Evolutionary conservation across 441 rosid species (phyloP), one percentile per base, ranked within the genome.

Genomic region (Croton laevigatus): DNA sequence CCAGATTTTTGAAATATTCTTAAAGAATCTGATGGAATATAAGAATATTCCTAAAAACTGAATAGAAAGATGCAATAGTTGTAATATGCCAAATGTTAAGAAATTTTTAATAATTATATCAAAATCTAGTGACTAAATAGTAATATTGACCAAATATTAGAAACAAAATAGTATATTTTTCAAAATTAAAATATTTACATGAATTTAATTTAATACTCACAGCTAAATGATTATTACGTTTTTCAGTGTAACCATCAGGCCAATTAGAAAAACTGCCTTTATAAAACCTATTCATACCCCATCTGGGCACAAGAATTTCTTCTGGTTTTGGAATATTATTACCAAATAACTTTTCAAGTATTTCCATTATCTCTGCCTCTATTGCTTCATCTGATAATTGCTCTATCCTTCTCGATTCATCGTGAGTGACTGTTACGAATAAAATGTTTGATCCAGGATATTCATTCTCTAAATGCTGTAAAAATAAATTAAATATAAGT

Each of bases 351-450:
- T 74, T 76, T 44, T 58, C 55, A 2, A 80, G 69, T 23, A 81
- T 71, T 9, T 27, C 69, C 81, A 81, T 79, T 34, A 62, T 27
- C 75, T 78, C 83, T 51, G 66, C 76, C 65, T 73, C 67, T 3
- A 79, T 66, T 34, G 48, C 40, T 7, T 54, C 66, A 32, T 82
- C 79, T 0, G 79, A 44, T 46, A 75, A 70, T 62, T 74, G 78
- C 80, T 80, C 84, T 42, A 83, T 61, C 42, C 82, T 79, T 17
- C 73, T 76, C 8, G 82, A 80, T 36, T 80, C 86, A 51, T 69
- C 82, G 1, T 66, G 70, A 5, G 86, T 78, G 23, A 72, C 80
- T 0, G 78, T 81, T 37, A 74, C 78, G 5, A 80, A 40, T 27
- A 83, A 19, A 20, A 78, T 22, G 69, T 72, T 80, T 5, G 81